Evolutionary conservation across 352 stramenopile species (phyloP).

Genomic region (Phytophthora megakarya): DNA sequence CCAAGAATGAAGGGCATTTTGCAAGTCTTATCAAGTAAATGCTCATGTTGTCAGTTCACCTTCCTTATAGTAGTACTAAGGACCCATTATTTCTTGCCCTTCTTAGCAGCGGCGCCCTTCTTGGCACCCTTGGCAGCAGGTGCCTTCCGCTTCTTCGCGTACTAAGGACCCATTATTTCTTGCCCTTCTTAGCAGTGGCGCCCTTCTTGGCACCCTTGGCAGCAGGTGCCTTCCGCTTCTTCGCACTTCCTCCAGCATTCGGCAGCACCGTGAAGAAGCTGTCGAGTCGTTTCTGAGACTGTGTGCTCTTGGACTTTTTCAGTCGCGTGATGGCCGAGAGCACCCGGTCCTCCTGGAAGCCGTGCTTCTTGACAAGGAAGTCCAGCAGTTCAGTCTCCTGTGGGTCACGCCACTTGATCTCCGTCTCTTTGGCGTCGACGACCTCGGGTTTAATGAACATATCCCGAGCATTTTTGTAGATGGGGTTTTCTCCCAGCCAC

Average conservation of each 20-base stretch:
- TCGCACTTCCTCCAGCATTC: conserved; percentile 34
- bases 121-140: conserved; percentile 44
- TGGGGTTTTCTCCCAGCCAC: conserved; percentile 86
- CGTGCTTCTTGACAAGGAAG: conserved; percentile 97
- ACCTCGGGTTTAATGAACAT: conserved; percentile 93
- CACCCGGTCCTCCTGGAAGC: conserved; percentile 95
- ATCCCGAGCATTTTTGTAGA: conserved; percentile 92
- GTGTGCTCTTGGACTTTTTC: conserved; percentile 94
- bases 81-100: conserved; percentile 63
- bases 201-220: conserved; percentile 44
- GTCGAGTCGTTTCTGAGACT: conserved; percentile 97
- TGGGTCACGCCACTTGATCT: conserved; percentile 96
- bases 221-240: conserved; percentile 68
- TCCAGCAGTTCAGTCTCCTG: conserved; percentile 88
- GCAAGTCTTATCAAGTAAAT: conserved; percentile 17
- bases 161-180: conserved; percentile 54
- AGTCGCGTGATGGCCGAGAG: conserved; percentile 94
- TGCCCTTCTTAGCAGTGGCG: conserved; percentile 55
- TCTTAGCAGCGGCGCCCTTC: conserved; percentile 46
- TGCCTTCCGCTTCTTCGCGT: conserved; percentile 72
- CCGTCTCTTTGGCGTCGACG: conserved; percentile 55
- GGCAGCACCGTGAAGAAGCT: conserved; percentile 94
- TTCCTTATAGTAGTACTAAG: conserved; percentile 33
- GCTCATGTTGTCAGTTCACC: conserved; percentile 10
- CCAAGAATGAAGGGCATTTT: conserved; percentile 11